A percentile compares a stretch with the other conserved stretches of the same genome.
These are phyloP conservation scores for Plasmopara viticola DNA, from an alignment of 352 stramenopile species.

Conservation along the genomic window DNA sequence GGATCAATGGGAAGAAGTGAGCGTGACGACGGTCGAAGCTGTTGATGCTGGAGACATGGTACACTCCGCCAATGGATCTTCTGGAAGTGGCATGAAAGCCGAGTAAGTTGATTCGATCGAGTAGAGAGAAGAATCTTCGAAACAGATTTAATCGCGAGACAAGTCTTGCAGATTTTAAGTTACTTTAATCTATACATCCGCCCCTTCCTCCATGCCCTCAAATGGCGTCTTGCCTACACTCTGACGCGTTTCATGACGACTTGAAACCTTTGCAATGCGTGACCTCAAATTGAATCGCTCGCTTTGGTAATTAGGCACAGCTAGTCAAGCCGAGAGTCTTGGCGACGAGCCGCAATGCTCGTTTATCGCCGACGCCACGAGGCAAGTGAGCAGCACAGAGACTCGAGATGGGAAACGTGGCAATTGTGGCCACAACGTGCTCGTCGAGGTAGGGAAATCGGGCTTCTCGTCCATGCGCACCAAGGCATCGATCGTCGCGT, in stretches of 20 bases:
- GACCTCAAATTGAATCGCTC: conserved; percentile 94
- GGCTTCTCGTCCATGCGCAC: conserved; percentile 88
- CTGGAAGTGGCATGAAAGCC: conserved; percentile 9
- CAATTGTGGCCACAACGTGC: conserved; percentile 76
- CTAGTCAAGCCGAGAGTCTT: conserved; percentile 54
- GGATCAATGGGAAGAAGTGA: conserved; percentile 75
- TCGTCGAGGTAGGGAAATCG: conserved; percentile 95
- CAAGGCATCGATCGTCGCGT: conserved; percentile 92
- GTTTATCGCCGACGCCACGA: conserved; percentile 88
- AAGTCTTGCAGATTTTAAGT: no score
- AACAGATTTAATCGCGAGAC: not conserved
- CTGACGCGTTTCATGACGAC: conserved; percentile 50
- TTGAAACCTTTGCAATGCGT: conserved; percentile 88
- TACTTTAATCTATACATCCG: not conserved
- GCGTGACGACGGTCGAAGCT: conserved; percentile 56
- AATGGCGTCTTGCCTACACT: conserved; percentile 41
- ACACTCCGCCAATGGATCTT: conserved; percentile 5
- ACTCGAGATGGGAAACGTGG: conserved; percentile 48
- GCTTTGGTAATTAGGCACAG: conserved; percentile 80
- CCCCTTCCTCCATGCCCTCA: conserved; percentile 6
- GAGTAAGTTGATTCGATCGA: conserved; percentile 6
- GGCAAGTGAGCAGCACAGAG: conserved; percentile 76
- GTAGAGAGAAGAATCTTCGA: no score
- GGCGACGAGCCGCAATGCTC: conserved; percentile 81
- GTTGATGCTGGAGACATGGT: conserved; percentile 21